Base-by-base conservation (phyloP, 1,284 basidiomycete species). In the Fistulinella cinereoalba region DNA sequence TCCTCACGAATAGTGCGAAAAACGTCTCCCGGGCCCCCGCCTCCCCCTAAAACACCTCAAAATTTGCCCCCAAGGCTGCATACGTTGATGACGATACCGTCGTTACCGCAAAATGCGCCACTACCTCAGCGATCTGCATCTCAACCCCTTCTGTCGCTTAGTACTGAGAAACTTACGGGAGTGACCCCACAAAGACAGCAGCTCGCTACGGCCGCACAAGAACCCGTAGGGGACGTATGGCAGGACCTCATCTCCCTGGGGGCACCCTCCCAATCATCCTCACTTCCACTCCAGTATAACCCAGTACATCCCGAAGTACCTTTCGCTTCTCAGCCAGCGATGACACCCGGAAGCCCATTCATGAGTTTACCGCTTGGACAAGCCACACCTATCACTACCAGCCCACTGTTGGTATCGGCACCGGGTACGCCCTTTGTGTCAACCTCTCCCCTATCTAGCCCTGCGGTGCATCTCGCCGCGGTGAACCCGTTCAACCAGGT, bases 201-300 rank as follows among this genome's bases (percentile, higher is more conserved):
- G 13, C 15, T 13, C 27, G 18, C n/a, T n/a, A n/a, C 56, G 42
- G 16, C 51, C 11, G 41, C 46, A 10, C 61, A 55, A 37, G 53
- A 53, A 16, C 54, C 57, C 32, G 46, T 48, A 15, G 55, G 57
- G 21, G 66, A 72, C 28, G 69, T 75, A 9, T 82, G 76, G 79
- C 67, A 73, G 32, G 79, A 81, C 55, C 68, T 83, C 18, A 64
- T 74, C 24, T 75, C 76, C 12, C 61, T 82, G 15, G 74, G 78
- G 50, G 62, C 54, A 3, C 63, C 76, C 6, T 61, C 73, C 2
- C 56, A 71, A 28, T 69, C 68, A 34, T 75, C 78, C 0, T 76
- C 80, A 1, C 67, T 81, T 25, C 81, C 79, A 9, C 65, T 81
- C 11, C 80, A 82, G 56, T 81, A 74, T 52, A 54, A 39, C 15